phyloP scores from a whole-genome alignment of 148 eudicot species.

The Mesembryanthemum crystallinum region DNA sequence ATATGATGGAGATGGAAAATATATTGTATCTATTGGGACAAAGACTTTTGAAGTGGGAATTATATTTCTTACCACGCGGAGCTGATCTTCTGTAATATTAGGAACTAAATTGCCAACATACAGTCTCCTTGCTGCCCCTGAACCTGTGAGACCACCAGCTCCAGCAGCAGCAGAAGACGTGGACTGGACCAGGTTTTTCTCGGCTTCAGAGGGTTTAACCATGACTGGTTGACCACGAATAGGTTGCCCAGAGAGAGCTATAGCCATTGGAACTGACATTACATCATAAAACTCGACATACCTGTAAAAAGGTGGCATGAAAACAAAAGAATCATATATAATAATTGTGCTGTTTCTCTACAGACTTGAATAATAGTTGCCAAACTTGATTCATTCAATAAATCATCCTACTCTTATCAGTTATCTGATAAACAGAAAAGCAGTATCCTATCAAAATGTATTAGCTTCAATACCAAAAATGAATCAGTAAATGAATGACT shows the following conservation, averaged over 20 bases:
- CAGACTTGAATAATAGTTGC: background rate
- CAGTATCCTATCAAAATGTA: background rate
- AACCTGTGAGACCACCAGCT: conserved; percentile 47
- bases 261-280: conserved; percentile 98
- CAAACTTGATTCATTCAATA: background rate
- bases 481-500: background rate
- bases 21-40: background rate
- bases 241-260: conserved; percentile 86
- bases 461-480: background rate
- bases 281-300: conserved; percentile 87
- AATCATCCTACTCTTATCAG: background rate
- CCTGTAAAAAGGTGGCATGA: conserved; percentile 33
- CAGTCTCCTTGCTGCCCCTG: conserved; percentile 73
- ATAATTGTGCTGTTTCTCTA: background rate
- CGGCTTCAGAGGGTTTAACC: conserved; percentile 98
- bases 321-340: background rate
- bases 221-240: conserved; percentile 89
- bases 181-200: conserved; percentile 86
- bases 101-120: conserved; percentile 83
- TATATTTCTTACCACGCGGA: conserved; percentile 60
- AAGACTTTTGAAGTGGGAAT: background rate
- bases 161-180: conserved; percentile 49
- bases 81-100: conserved; percentile 78
- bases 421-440: background rate
- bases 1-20: background rate